These are phyloP conservation scores for Dimargaris xerosporica DNA, from an alignment of 192 early-diverging fungal species.

Conservation along the genomic window DNA sequence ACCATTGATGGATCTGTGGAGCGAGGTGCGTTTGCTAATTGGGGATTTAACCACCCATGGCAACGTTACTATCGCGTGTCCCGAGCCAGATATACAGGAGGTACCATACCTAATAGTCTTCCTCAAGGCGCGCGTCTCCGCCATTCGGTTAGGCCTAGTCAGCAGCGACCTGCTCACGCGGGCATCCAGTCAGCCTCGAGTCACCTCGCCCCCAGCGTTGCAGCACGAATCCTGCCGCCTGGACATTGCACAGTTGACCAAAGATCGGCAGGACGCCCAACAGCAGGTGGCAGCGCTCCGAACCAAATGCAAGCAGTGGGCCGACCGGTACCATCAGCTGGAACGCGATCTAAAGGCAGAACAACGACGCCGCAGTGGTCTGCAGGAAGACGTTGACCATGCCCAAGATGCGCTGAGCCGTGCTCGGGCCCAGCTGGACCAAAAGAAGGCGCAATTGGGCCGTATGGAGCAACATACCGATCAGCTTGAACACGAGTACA, in stretches of 20 bases:
- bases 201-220: no score
- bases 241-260: not conserved
- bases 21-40: no score
- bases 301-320: slow-evolving; percentile 9
- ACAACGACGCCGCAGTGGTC: not conserved
- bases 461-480: not conserved
- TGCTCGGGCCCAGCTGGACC: not conserved
- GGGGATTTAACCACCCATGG: no score
- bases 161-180: no score
- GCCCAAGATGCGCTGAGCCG: not conserved
- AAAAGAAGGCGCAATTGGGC: slow-evolving; percentile 1
- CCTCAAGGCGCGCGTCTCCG: no score
- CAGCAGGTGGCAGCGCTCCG: not conserved
- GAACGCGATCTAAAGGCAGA: not conserved
- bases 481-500: not conserved
- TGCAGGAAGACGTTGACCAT: slow-evolving; percentile 5
- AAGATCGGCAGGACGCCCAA: not conserved
- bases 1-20: no score
- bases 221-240: not conserved
- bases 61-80: no score
- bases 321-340: not conserved
- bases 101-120: no score
- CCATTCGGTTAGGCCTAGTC: no score
- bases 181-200: no score
- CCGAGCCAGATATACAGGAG: no score